A percentile compares a stretch with the other conserved stretches of the same genome.
phyloP scores from a whole-genome alignment of 2,329 filamentous ascomycete species.

The Xylaria sp. region DNA sequence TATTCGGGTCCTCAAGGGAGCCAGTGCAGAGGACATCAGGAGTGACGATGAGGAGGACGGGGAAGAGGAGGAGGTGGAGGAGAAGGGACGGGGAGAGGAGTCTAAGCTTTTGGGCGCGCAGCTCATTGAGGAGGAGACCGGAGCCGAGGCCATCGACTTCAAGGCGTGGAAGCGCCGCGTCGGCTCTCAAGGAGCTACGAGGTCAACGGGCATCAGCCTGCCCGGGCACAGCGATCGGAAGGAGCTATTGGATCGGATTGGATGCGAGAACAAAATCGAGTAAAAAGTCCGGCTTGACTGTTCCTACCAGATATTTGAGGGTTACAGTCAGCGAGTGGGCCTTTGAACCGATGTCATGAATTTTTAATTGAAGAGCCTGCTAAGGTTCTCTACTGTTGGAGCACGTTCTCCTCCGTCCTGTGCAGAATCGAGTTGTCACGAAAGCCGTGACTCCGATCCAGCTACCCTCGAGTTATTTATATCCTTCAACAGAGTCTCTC shows the following conservation, averaged over 20 bases:
- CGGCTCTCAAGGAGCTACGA: conserved; percentile 52
- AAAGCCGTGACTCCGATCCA: too few species aligned
- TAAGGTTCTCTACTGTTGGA: too few species aligned
- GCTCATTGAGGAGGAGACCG: conserved; percentile 71
- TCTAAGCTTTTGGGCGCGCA: conserved; percentile 50
- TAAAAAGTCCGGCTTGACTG: too few species aligned
- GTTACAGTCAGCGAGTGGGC: too few species aligned
- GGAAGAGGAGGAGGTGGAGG: conserved; percentile 58
- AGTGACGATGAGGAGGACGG: conserved; percentile 82
- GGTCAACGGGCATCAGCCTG: conserved; percentile 62
- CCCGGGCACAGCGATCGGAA: conserved; percentile 73
- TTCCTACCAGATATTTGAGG: too few species aligned
- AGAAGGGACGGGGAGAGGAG: conserved; percentile 57
- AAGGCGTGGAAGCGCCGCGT: conserved; percentile 60
- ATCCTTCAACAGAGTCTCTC: too few species aligned
- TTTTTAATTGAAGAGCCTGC: too few species aligned
- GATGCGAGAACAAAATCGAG: conserved; percentile 75
- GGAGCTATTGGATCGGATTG: conserved; percentile 77
- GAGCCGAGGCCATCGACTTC: conserved; percentile 70
- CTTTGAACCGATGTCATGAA: too few species aligned
- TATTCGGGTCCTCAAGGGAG: conserved; percentile 73
- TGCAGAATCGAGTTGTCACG: too few species aligned
- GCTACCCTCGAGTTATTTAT: too few species aligned
- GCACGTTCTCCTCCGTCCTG: too few species aligned
- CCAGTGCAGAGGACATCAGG: conserved; percentile 77